Evolutionary conservation across 805 yeast species (phyloP).

Genomic region (Kodamaea laetipori): DNA sequence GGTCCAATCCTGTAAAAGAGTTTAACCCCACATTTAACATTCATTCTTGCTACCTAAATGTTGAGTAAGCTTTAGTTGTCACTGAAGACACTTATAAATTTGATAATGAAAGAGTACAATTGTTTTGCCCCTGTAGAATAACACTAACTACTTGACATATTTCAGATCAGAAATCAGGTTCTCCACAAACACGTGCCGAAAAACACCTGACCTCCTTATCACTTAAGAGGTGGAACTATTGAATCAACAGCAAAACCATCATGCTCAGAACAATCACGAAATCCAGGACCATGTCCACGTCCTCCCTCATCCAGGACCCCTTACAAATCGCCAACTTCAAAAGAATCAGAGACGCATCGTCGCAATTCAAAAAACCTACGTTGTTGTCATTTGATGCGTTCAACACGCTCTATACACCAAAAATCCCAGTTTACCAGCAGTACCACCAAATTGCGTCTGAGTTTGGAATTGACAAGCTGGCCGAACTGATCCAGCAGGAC

Average conservation of each 20-base stretch:
- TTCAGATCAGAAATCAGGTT: no score
- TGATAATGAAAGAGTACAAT: no score
- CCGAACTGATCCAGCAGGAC: conserved; percentile 25
- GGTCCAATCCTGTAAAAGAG: no score
- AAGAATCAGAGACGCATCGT: conserved; percentile 28
- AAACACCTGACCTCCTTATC: no score
- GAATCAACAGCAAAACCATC: not conserved
- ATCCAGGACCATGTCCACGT: conserved; percentile 1
- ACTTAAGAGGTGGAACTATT: no score
- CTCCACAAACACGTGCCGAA: no score
- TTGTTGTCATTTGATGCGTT: conserved; percentile 68
- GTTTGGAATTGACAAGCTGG: conserved; percentile 42
- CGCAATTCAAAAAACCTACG: conserved; percentile 38
- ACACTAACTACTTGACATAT: no score
- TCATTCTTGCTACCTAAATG: no score
- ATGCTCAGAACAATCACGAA: conserved; percentile 4
- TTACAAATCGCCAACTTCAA: conserved; percentile 25
- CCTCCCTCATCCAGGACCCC: conserved; percentile 25
- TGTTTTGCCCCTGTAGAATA: no score
- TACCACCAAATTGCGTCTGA: conserved; percentile 50
- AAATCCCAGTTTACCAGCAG: conserved; percentile 52
- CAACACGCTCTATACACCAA: conserved; percentile 64
- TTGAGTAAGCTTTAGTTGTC: no score
- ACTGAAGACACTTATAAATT: no score
- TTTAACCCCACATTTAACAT: no score